A percentile compares a stretch with the other conserved stretches of the same genome.
phyloP scores from a whole-genome alignment of 768 basidiomycete species.

The Rhizopogon roseolus region DNA sequence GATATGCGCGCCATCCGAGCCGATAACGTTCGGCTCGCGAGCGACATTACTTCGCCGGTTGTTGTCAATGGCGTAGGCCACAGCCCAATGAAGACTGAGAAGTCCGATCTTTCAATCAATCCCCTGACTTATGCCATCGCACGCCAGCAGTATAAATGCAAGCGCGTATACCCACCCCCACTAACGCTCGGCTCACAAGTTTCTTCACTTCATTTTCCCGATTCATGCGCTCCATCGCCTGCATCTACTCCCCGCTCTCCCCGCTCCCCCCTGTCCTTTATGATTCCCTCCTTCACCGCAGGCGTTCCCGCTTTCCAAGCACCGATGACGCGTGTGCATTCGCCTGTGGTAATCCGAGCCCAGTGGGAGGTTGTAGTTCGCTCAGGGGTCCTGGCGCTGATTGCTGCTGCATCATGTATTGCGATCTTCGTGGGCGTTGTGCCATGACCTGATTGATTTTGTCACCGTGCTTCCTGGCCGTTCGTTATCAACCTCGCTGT shows the following conservation, averaged over 20 bases:
- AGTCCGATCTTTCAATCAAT: background rate
- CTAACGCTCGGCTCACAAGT: background rate
- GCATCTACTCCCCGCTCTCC: background rate
- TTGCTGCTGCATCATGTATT: constrained; percentile 28
- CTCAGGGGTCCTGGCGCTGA: constrained; percentile 43
- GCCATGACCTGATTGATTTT: constrained; percentile 7
- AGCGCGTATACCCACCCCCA: constrained; percentile 2
- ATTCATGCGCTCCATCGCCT: background rate
- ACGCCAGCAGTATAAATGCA: constrained; percentile 27
- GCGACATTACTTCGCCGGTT: background rate
- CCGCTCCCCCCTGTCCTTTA: constrained; percentile 1
- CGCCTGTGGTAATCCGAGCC: constrained; percentile 65
- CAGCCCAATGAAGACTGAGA: background rate
- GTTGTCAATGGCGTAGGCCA: background rate
- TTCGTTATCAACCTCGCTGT: too few relatives aligned
- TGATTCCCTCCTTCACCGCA: constrained; percentile 26
- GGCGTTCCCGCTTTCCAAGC: constrained; percentile 67
- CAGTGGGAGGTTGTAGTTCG: constrained; percentile 84
- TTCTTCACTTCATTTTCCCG: background rate
- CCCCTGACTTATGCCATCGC: constrained; percentile 9
- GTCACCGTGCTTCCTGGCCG: constrained; percentile 3
- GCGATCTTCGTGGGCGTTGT: constrained; percentile 29
- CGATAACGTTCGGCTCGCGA: background rate
- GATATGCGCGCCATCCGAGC: background rate
- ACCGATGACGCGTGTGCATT: constrained; percentile 66